phyloP scores from a whole-genome alignment of 1,139 yeast genomes.

The Casaregolazyma lundiana region DNA sequence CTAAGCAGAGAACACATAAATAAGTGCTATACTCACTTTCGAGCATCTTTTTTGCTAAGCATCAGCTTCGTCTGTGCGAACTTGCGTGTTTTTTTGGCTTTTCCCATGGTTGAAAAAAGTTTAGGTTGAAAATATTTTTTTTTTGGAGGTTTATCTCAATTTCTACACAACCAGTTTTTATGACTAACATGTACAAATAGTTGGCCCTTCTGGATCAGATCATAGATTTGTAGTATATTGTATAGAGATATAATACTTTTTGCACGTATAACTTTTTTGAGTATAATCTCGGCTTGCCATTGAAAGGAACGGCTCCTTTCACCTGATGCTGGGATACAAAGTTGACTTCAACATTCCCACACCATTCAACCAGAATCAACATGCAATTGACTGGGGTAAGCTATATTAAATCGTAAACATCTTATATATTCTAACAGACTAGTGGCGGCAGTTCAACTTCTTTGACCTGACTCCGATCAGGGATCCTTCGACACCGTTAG shows the following conservation, averaged over 20 bases:
- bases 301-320: too few relatives aligned
- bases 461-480: conserved; percentile 78
- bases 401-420: too few relatives aligned
- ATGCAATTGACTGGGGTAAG: conserved; percentile 23
- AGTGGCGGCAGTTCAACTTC: conserved; percentile 87
- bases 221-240: too few relatives aligned
- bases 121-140: conserved; percentile 2
- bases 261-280: too few relatives aligned
- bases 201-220: too few relatives aligned
- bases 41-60: conserved; percentile 65
- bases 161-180: too few relatives aligned
- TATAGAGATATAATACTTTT: not conserved
- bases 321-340: not conserved
- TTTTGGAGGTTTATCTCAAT: too few relatives aligned
- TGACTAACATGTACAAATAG: too few relatives aligned
- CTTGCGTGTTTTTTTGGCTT: conserved; percentile 94
- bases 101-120: conserved; percentile 61
- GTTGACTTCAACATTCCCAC: not conserved
- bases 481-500: conserved; percentile 65
- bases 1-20: not conserved
- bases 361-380: too few relatives aligned
- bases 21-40: conserved; percentile 40
- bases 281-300: too few relatives aligned
- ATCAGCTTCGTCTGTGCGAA: conserved; percentile 88
- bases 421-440: conserved; percentile 4